Percentiles rank a stretch among this genome's conserved stretches.
These are phyloP conservation scores for Catenaria anguillulae DNA, from an alignment of 371 early-diverging fungal species.

Conservation along the genomic window DNA sequence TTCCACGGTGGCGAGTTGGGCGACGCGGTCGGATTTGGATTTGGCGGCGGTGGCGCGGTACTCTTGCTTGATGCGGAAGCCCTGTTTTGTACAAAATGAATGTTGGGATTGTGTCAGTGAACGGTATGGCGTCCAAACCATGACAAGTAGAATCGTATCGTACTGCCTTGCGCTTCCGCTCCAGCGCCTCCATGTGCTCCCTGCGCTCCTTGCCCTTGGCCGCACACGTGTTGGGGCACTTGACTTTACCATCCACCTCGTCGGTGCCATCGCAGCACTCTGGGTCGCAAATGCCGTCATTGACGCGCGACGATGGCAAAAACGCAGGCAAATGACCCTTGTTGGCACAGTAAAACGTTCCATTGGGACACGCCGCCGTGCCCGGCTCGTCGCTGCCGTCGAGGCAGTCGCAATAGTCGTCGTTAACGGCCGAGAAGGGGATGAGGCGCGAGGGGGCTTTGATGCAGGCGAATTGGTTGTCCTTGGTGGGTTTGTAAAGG, in stretches of 20 bases:
- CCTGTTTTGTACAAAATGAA: no score
- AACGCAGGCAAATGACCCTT: conserved; percentile 49
- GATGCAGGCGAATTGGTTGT: conserved; percentile 50
- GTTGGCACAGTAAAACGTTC: conserved; percentile 68
- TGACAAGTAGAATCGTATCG: no score
- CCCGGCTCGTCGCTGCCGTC: conserved; percentile 95
- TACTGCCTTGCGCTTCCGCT: no score
- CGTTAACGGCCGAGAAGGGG: conserved; percentile 59
- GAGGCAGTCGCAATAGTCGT: conserved; percentile 88
- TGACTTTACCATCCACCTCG: conserved; percentile 40
- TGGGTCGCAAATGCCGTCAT: conserved; percentile 86
- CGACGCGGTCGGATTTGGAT: not conserved
- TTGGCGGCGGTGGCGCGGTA: conserved; percentile 9
- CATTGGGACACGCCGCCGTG: conserved; percentile 77
- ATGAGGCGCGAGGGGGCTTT: conserved; percentile 55
- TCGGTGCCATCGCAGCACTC: conserved; percentile 92
- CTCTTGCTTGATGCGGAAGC: not conserved
- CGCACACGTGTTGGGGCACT: conserved; percentile 61
- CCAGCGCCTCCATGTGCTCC: no score
- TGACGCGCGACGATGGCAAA: conserved; percentile 58
- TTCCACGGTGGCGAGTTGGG: no score
- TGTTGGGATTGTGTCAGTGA: no score
- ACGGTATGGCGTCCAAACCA: no score
- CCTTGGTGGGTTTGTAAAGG: conserved; percentile 12
- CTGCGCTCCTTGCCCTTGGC: conserved; percentile 12